These are phyloP conservation scores for Domatiomyces catenatus DNA, from an alignment of 2,329 filamentous ascomycete species.

Conservation along the genomic window DNA sequence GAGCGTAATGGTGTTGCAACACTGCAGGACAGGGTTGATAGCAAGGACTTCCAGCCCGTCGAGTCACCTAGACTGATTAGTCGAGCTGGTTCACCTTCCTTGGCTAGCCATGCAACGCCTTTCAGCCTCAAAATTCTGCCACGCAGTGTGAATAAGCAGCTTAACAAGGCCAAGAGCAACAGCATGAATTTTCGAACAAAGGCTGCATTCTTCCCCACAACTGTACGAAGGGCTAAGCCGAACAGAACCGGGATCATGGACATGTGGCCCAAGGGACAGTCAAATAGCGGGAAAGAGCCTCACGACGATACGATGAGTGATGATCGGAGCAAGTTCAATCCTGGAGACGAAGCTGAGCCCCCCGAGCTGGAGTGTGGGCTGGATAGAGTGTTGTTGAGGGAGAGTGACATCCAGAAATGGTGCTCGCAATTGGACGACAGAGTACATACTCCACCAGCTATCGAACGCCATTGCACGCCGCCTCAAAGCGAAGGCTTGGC, in stretches of 20 bases:
- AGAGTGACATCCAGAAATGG: background rate
- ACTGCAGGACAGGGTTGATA: constrained; percentile 8
- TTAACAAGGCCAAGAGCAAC: constrained; percentile 8
- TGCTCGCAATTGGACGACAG: background rate
- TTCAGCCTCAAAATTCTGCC: background rate
- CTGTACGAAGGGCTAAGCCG: background rate
- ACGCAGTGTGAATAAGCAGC: background rate
- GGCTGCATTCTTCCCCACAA: background rate
- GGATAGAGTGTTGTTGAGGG: background rate
- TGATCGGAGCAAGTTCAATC: constrained; percentile 13
- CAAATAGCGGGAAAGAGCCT: constrained; percentile 12
- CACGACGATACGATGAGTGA: constrained; percentile 9
- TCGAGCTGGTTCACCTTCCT: background rate
- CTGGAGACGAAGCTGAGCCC: constrained; percentile 10
- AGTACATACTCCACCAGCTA: background rate
- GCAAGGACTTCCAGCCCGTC: constrained; percentile 9
- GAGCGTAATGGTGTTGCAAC: constrained; percentile 13
- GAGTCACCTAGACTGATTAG: background rate
- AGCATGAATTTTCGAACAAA: constrained; percentile 7
- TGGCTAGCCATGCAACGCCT: background rate
- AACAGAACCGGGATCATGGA: constrained; percentile 5
- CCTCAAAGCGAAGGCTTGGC: background rate
- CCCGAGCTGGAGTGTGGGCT: constrained; percentile 15
- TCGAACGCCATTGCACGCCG: background rate
- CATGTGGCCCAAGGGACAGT: constrained; percentile 11